Evolutionary conservation across 768 basidiomycete genomes (phyloP), one percentile per base, ranked within the genome.

Genomic region (Rickenella mellea): DNA sequence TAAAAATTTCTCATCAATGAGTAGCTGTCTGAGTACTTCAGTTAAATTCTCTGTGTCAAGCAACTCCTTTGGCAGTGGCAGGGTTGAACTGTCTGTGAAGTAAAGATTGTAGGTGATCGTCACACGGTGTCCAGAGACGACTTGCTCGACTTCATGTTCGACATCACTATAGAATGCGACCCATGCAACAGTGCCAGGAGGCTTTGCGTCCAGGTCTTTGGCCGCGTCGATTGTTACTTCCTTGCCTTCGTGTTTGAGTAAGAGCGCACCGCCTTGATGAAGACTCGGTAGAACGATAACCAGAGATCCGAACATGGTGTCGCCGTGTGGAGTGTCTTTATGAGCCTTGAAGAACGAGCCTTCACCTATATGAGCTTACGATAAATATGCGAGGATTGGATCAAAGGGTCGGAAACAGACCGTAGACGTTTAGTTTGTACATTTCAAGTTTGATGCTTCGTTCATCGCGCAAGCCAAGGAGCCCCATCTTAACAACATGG

Each of bases 291-390:
- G 63, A n/a, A 70, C 61, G 27, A 76, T 47, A 1, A 76, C 66
- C 7, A 79, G 62, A 1, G 74, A 74, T 1, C 69, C 74, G 28
- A 78, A 68, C 66, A 75, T 74, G 21, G 50, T 48, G 6, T 59
- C 56, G 7, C 56, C 50, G 6, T 66, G 64, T 4, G 69, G 71
- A 0, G 73, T 73, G 44, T 74, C 75, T 30, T 66, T 60, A 47
- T 74, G 74, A 1, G 67, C 30, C 48, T 71, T 72, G 61, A 74
- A 76, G 51, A 71, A 74, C 0, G 63, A 63, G 8, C 59, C 71
- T 36, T 62, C 50, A 1, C 60, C 69, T 70, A 39, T 5, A 40
- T 7, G n/a, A n/a, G n/a, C n/a, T n/a, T n/a, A n/a, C n/a, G n/a
- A n/a, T n/a, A n/a, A n/a, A n/a, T n/a, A n/a, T n/a, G n/a, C n/a